Conservation (phyloP, 306 rosid species). For the Vigna mungo region DNA sequence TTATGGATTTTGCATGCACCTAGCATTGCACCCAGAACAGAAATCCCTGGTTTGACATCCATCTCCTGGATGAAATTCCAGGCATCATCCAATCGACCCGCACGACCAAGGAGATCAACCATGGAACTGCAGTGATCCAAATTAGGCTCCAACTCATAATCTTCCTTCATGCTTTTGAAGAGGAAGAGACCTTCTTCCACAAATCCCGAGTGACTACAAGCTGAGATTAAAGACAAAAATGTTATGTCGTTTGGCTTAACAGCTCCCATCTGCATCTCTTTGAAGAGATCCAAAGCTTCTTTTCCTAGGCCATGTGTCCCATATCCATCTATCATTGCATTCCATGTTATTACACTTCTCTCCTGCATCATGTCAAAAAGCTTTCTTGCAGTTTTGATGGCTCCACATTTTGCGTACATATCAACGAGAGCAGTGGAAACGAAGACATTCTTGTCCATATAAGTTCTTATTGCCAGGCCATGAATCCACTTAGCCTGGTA, state of each 20-base stretch:
- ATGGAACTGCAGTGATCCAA: constrained; percentile 90
- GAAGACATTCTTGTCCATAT: constrained; percentile 67
- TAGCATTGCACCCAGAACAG: constrained; percentile 85
- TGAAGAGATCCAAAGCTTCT: constrained; percentile 66
- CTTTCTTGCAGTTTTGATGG: constrained; percentile 67
- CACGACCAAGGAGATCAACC: constrained; percentile 89
- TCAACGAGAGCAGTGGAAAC: constrained; percentile 86
- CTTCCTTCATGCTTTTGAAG: constrained; percentile 71
- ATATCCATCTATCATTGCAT: constrained; percentile 90
- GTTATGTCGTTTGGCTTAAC: constrained; percentile 69
- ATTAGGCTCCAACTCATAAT: constrained; percentile 69
- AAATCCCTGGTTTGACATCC: constrained; percentile 76
- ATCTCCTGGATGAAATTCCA: constrained; percentile 83
- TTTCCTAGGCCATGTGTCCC: constrained; percentile 88
- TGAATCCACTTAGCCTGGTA: constrained; percentile 95
- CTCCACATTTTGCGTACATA: constrained; percentile 89
- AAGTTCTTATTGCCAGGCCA: constrained; percentile 73
- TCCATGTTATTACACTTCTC: constrained; percentile 85
- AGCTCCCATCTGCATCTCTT: constrained; percentile 61
- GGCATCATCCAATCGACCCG: constrained; percentile 74
- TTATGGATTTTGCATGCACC: constrained; percentile 90
- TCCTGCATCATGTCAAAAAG: constrained; percentile 75
- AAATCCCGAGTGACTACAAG: constrained; percentile 87
- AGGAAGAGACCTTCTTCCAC: constrained; percentile 73
- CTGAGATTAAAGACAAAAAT: constrained; percentile 77